Conservation (phyloP, 1,284 basidiomycete genomes). For the Puccinia polysora region DNA sequence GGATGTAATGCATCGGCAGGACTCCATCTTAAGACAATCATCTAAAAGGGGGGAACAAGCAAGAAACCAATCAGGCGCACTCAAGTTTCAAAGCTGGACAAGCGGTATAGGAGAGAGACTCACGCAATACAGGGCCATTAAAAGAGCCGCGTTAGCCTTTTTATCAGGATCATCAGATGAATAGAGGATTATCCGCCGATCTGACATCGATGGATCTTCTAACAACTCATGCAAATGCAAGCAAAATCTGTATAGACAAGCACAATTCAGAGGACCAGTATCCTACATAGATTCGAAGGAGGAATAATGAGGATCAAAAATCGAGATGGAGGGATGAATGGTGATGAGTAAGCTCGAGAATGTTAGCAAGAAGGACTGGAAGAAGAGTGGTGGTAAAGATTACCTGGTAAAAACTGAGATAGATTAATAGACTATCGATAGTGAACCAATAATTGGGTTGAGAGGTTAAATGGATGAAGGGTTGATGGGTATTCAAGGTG, state of each 20-base stretch:
- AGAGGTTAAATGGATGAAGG: constrained; percentile 7
- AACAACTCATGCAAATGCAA: constrained; percentile 82
- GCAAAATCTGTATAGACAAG: constrained; percentile 63
- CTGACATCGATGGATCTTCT: constrained; percentile 57
- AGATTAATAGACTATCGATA: constrained; percentile 83
- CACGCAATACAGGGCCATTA: constrained; percentile 85
- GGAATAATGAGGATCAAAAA: not conserved
- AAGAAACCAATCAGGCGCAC: constrained; percentile 44
- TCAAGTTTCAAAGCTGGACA: not conserved
- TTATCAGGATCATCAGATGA: constrained; percentile 74
- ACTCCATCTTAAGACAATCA: constrained; percentile 85
- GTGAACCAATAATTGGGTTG: constrained; percentile 55
- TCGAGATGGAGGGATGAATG: not conserved
- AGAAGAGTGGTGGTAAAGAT: no score
- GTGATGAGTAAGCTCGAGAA: not conserved
- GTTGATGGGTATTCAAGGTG: constrained; percentile 18
- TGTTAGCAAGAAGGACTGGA: no score
- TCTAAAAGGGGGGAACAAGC: constrained; percentile 57
- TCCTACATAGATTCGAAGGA: constrained; percentile 52
- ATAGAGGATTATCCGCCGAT: constrained; percentile 78
- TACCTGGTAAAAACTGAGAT: constrained; percentile 84
- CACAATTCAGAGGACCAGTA: constrained; percentile 67
- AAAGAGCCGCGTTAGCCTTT: constrained; percentile 88
- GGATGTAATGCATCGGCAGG: constrained; percentile 94
- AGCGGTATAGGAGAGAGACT: constrained; percentile 51